phyloP scores from a whole-genome alignment of 1,284 basidiomycete genomes.

The Ceratobasidium sp. region DNA sequence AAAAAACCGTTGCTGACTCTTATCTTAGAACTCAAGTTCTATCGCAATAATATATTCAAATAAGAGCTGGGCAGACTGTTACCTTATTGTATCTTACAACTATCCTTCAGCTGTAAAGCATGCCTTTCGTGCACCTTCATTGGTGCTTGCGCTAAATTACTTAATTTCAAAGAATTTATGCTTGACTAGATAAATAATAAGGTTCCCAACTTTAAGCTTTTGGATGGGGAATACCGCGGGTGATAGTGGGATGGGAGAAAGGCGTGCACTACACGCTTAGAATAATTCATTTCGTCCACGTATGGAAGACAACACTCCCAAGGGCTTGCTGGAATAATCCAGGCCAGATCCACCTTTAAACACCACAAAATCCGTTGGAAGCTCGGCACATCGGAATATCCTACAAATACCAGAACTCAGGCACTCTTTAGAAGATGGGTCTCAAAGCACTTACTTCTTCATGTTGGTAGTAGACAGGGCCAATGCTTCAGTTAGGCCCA shows the following conservation, averaged over 20 bases:
- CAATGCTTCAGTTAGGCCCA: conserved; percentile 68
- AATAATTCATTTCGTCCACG: not conserved
- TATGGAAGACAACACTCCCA: conserved; percentile 31
- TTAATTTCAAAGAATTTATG: too few species aligned
- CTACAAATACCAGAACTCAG: not conserved
- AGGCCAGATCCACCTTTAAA: conserved; percentile 26
- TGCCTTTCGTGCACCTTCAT: too few species aligned
- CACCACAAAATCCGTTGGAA: conserved; percentile 23
- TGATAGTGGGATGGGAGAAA: not conserved
- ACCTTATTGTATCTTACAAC: too few species aligned
- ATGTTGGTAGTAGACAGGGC: conserved; percentile 73
- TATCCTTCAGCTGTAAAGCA: too few species aligned
- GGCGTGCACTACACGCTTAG: not conserved
- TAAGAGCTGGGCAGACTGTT: not conserved
- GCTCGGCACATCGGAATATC: conserved; percentile 14
- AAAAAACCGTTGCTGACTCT: not conserved
- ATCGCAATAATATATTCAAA: conserved; percentile 28
- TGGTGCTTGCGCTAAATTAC: too few species aligned
- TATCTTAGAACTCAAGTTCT: conserved; percentile 28
- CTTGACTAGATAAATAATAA: too few species aligned
- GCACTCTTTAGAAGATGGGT: too few species aligned
- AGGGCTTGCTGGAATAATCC: conserved; percentile 29
- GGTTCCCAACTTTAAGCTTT: too few species aligned
- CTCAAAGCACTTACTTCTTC: conserved; percentile 59
- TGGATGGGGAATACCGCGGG: not conserved